Evolutionary conservation across 2,329 filamentous ascomycete species (phyloP).

Genomic region (Stemphylium vesicarium): DNA sequence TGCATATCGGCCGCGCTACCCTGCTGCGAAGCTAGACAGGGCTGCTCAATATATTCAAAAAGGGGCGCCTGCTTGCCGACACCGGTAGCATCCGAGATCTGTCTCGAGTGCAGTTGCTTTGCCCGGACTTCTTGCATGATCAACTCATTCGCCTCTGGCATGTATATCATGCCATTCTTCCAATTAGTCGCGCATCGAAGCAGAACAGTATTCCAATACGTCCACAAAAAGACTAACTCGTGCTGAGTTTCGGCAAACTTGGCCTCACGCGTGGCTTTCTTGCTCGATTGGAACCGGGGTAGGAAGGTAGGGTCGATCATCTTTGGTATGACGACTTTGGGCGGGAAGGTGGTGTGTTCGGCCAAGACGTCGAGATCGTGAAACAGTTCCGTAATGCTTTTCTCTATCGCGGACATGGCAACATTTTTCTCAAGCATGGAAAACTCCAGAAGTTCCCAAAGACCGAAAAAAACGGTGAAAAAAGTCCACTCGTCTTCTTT

Average conservation of each 20-base stretch:
- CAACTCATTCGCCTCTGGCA: constrained; percentile 43
- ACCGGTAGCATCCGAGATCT: constrained; percentile 42
- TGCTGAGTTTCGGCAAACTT: constrained; percentile 44
- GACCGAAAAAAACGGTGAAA: constrained; percentile 48
- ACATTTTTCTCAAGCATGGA: constrained; percentile 33
- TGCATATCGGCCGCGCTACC: constrained; percentile 27
- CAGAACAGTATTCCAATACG: constrained; percentile 47
- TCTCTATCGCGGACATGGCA: constrained; percentile 40
- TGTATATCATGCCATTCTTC: constrained; percentile 39
- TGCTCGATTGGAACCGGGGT: constrained; percentile 39
- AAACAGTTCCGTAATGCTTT: constrained; percentile 43
- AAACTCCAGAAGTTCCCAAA: constrained; percentile 47
- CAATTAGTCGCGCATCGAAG: constrained; percentile 37
- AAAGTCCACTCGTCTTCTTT: constrained; percentile 38
- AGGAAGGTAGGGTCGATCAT: constrained; percentile 47
- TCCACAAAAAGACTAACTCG: constrained; percentile 39
- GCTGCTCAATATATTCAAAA: constrained; percentile 43
- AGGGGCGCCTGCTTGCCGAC: constrained; percentile 39
- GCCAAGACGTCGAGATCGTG: constrained; percentile 43
- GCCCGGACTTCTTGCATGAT: constrained; percentile 44
- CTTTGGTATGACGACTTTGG: constrained; percentile 41
- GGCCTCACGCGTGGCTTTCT: constrained; percentile 23
- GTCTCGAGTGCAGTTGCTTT: constrained; percentile 40
- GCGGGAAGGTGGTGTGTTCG: constrained; percentile 27
- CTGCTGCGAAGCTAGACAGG: constrained; percentile 36